phyloP scores from a whole-genome alignment of 2,329 filamentous ascomycete species.

The Cytospora schulzeri region DNA sequence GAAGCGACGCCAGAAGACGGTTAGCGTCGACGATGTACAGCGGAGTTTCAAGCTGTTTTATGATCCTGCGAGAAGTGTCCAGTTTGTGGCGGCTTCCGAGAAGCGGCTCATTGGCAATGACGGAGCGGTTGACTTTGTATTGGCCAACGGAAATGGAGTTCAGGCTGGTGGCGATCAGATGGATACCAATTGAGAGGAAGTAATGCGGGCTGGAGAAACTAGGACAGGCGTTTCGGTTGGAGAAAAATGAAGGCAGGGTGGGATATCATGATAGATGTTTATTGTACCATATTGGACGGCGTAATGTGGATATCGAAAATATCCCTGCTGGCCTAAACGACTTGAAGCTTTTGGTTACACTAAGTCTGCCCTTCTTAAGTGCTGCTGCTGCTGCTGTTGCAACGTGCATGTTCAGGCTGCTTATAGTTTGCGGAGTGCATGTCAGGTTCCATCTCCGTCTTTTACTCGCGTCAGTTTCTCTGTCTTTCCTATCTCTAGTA shows the following conservation, averaged over 20 bases:
- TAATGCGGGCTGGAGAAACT: background rate
- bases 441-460: no score
- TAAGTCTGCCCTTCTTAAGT: background rate
- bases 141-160: constrained; percentile 52
- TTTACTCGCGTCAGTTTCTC: no score
- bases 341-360: constrained; percentile 10
- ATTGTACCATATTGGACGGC: constrained; percentile 20
- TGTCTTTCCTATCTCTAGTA: no score
- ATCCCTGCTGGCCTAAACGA: constrained; percentile 13
- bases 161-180: constrained; percentile 41
- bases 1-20: constrained; percentile 83
- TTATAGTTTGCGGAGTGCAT: background rate
- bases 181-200: constrained; percentile 46
- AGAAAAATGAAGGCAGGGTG: constrained; percentile 18
- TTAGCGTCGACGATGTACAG: constrained; percentile 86
- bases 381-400: background rate
- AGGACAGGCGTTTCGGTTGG: constrained; percentile 26
- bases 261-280: constrained; percentile 22
- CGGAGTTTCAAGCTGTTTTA: constrained; percentile 94
- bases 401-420: background rate
- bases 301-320: constrained; percentile 24
- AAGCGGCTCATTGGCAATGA: constrained; percentile 89
- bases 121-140: constrained; percentile 73
- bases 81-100: constrained; percentile 88
- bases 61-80: constrained; percentile 83